Evolutionary conservation across 768 basidiomycete species (phyloP).

Genomic region (Termitomyces sp.): DNA sequence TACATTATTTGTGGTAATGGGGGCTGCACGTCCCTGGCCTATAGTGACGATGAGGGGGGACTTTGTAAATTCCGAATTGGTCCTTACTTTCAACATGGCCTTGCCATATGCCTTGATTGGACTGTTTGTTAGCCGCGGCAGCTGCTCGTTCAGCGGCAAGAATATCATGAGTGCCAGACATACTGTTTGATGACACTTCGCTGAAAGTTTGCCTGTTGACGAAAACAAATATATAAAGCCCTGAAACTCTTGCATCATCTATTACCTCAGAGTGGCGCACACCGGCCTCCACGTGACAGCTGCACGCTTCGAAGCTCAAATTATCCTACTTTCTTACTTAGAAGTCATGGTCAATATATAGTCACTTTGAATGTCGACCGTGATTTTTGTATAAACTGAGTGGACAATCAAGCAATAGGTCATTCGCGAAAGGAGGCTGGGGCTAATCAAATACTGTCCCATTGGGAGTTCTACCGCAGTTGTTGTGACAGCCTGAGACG

Average conservation of each 20-base stretch:
- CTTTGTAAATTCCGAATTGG: too few species aligned
- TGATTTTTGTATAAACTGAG: neutral
- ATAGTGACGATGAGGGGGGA: neutral
- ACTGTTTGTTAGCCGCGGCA: neutral
- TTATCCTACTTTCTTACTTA: too few species aligned
- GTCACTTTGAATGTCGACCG: neutral
- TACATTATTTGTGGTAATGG: too few species aligned
- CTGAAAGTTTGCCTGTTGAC: neutral
- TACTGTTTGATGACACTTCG: neutral
- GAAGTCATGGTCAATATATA: too few species aligned
- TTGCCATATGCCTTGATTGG: neutral
- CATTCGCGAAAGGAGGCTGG: too few species aligned
- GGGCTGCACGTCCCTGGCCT: neutral
- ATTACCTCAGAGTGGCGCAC: neutral
- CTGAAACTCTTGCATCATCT: neutral
- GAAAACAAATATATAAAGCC: neutral
- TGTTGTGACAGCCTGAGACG: too few species aligned
- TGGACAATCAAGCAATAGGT: too few species aligned
- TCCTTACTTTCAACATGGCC: neutral
- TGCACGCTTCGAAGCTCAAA: too few species aligned
- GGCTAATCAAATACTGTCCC: too few species aligned
- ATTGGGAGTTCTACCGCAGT: too few species aligned
- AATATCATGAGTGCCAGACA: neutral
- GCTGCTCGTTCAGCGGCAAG: neutral
- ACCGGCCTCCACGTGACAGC: neutral